Percentiles rank a stretch among this genome's conserved stretches.
These are phyloP conservation scores for Yamadazyma epiphylla DNA, from an alignment of 1,139 yeast species.

Conservation along the genomic window DNA sequence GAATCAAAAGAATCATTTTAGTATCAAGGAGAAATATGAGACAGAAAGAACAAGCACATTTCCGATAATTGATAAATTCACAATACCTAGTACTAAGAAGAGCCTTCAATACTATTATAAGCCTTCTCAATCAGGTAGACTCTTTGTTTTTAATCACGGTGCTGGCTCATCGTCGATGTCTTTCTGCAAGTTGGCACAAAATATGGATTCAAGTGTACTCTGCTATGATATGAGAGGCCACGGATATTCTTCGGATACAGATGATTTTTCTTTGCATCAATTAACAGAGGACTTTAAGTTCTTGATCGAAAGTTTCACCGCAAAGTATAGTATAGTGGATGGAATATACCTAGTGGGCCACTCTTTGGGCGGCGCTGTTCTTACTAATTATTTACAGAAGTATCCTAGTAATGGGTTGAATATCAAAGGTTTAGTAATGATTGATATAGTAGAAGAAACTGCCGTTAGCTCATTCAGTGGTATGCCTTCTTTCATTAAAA, in stretches of 20 bases:
- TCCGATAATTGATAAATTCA: constrained; percentile 11
- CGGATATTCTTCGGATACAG: constrained; percentile 37
- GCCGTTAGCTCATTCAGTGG: constrained; percentile 66
- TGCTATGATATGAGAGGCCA: constrained; percentile 84
- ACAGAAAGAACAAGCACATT: constrained; percentile 8
- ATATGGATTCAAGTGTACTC: constrained; percentile 36
- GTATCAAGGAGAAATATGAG: constrained; percentile 18
- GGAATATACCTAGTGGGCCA: constrained; percentile 69
- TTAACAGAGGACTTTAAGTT: constrained; percentile 56
- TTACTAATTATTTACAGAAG: constrained; percentile 42
- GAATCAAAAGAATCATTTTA: constrained; percentile 13
- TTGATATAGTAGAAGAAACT: constrained; percentile 93
- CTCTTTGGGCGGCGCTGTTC: constrained; percentile 86
- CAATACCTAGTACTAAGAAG: constrained; percentile 5
- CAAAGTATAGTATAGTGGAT: constrained; percentile 11
- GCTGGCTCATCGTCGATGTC: constrained; percentile 89
- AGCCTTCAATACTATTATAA: constrained; percentile 55
- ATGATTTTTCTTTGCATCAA: constrained; percentile 46
- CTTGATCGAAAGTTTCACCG: constrained; percentile 38
- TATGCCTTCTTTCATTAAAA: constrained; percentile 61
- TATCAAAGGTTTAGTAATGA: constrained; percentile 63
- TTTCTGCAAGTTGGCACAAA: constrained; percentile 54
- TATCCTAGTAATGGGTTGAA: constrained; percentile 15
- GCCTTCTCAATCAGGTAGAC: constrained; percentile 51
- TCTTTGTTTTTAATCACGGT: constrained; percentile 84